Evolutionary conservation across 441 rosid genomes (phyloP).

Genomic region (Bruguiera hainesii): DNA sequence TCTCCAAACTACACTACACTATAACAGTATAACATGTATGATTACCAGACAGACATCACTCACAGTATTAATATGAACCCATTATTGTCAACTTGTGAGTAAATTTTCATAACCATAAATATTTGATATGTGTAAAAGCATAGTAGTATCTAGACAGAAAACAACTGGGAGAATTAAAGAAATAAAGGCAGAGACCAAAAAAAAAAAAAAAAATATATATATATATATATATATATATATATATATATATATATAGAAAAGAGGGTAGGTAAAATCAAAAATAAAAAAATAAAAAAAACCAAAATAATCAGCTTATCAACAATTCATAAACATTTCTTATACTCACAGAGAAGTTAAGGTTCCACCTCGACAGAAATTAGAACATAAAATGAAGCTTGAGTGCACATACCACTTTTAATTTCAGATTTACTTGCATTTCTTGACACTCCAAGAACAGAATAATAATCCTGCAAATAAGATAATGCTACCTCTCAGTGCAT

Average conservation of each 20-base stretch:
- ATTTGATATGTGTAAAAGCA: no score
- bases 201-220: no score
- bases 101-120: no score
- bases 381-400: no score
- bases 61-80: not conserved
- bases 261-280: not conserved
- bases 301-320: not conserved
- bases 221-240: no score
- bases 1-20: not conserved
- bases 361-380: no score
- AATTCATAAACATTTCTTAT: not conserved
- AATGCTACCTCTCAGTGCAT: slow-evolving; percentile 11
- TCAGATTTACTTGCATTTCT: slow-evolving; percentile 89
- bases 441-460: slow-evolving; percentile 91
- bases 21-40: not conserved
- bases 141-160: no score
- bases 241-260: not conserved
- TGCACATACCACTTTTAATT: slow-evolving; percentile 78
- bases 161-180: no score
- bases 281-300: not conserved
- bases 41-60: not conserved
- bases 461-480: slow-evolving; percentile 63
- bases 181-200: not conserved
- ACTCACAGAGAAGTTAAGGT: no score
- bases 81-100: not conserved